Base-by-base conservation (phyloP, 176 grass and related monocot species). In the Alopecurus myosuroides region DNA sequence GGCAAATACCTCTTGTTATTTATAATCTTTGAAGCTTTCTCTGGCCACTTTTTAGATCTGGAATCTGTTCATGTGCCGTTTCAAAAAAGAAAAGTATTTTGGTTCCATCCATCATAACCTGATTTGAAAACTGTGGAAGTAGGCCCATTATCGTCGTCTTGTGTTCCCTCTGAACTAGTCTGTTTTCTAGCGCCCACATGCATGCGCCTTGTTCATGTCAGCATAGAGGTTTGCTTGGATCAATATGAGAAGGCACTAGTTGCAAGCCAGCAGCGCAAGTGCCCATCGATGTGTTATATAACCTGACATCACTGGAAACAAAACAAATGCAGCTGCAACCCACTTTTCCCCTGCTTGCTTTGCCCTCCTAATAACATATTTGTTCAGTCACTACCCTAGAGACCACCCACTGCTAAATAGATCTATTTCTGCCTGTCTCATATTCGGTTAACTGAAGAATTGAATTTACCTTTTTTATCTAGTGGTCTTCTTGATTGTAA, bases 331-430 rank as follows among this genome's bases (percentile, higher is more conserved):
- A 74, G 18, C 33, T n/a, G n/a, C n/a, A n/a, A 65, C 67, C 56
- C n/a, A n/a, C n/a, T n/a, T n/a, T n/a, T n/a, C n/a, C n/a, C n/a
- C n/a, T n/a, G n/a, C n/a, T n/a, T n/a, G 26, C 79, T 84, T 83
- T 86, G n/a, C 56, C n/a, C 79, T 22, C 39, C 50, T 86, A 45
- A 40, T 67, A n/a, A n/a, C n/a, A 83, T 84, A 83, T 60, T 86
- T 46, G 37, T 90, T 90, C 56, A 25, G 80, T 90, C 88, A 83
- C 88, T 86, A 85, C 46, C 80, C 61, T 66, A 68, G 56, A 87
- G 84, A 46, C 44, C 52, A 55, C 52, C 66, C 74, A 79, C 45
- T 65, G 80, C 55, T n/a, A 23, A 83, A 68, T 83, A 83, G 1
- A 83, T 83, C 9, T 83, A 83, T 74, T 52, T 76, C 80, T 58